A percentile compares a stretch with the other conserved stretches of the same genome.
phyloP scores from a whole-genome alignment of 1,139 yeast species.

The Sugiyamaella paludigena region DNA sequence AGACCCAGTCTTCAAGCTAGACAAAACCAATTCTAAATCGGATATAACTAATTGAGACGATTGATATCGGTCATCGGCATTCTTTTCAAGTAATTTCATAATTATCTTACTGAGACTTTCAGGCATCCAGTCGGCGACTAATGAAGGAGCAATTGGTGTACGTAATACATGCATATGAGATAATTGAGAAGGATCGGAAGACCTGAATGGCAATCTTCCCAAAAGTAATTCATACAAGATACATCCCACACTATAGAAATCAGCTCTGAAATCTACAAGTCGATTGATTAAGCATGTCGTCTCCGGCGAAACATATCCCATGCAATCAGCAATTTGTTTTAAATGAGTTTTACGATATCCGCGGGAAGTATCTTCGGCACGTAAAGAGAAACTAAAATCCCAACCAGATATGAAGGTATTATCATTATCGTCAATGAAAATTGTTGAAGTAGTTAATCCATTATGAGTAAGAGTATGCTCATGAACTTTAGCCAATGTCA shows the following conservation, averaged over 20 bases:
- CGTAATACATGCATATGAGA: conserved; percentile 46
- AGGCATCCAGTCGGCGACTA: conserved; percentile 43
- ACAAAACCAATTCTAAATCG: conserved; percentile 39
- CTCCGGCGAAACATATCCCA: conserved; percentile 56
- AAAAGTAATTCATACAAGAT: conserved; percentile 50
- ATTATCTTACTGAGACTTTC: conserved; percentile 43
- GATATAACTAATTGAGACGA: conserved; percentile 42
- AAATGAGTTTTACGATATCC: conserved; percentile 33
- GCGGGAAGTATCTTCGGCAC: conserved; percentile 45
- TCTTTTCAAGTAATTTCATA: conserved; percentile 47
- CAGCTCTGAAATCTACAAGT: conserved; percentile 50
- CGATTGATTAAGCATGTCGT: conserved; percentile 45
- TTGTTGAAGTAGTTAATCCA: conserved; percentile 45
- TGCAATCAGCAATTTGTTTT: conserved; percentile 39
- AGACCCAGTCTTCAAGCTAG: conserved; percentile 22
- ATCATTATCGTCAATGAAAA: conserved; percentile 38
- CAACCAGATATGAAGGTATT: conserved; percentile 48
- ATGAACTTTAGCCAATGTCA: conserved; percentile 44
- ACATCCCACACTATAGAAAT: conserved; percentile 52
- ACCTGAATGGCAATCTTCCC: conserved; percentile 48
- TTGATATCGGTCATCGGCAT: conserved; percentile 45
- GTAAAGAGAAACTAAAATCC: conserved; percentile 50
- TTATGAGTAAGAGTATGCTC: conserved; percentile 50
- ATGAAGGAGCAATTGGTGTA: conserved; percentile 44
- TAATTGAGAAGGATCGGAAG: conserved; percentile 44